Conservation (phyloP, 2,329 filamentous ascomycete species). For the Torrubiella hemipterigena region DNA sequence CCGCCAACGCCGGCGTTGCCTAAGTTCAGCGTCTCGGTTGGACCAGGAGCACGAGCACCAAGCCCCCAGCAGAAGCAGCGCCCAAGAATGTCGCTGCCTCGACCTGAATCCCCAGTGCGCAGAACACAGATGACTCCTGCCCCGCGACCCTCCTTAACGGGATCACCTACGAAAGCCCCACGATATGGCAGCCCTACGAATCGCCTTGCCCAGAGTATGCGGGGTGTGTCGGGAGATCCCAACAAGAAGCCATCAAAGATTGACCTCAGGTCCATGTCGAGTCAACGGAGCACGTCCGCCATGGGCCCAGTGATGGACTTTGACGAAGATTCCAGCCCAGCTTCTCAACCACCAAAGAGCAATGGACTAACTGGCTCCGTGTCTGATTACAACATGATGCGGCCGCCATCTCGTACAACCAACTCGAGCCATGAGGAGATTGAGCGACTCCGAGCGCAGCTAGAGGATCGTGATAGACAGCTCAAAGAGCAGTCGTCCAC, state of each 20-base stretch:
- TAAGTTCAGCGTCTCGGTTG: slow-evolving; percentile 83
- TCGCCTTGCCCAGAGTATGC: slow-evolving; percentile 52
- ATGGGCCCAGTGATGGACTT: slow-evolving; percentile 38
- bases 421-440: slow-evolving; percentile 56
- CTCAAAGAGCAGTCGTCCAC: slow-evolving; percentile 78
- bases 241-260: slow-evolving; percentile 39
- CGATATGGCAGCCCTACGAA: slow-evolving; percentile 33
- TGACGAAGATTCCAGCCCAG: slow-evolving; percentile 45
- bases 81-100: slow-evolving; percentile 64
- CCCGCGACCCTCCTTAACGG: slow-evolving; percentile 43
- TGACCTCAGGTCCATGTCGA: slow-evolving; percentile 38
- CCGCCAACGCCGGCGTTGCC: slow-evolving; percentile 54
- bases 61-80: slow-evolving; percentile 60
- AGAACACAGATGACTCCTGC: slow-evolving; percentile 52
- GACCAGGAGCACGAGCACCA: slow-evolving; percentile 52
- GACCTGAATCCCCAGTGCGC: slow-evolving; percentile 76
- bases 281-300: slow-evolving; percentile 47
- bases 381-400: slow-evolving; percentile 39
- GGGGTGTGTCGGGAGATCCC: slow-evolving; percentile 48
- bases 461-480: slow-evolving; percentile 77
- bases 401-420: slow-evolving; percentile 42
- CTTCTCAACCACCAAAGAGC: slow-evolving; percentile 36
- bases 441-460: slow-evolving; percentile 56
- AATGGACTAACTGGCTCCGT: slow-evolving; percentile 43
- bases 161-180: slow-evolving; percentile 32